Base-by-base conservation (phyloP, 2,329 filamentous ascomycete species). In the Colletotrichum spaethianum region DNA sequence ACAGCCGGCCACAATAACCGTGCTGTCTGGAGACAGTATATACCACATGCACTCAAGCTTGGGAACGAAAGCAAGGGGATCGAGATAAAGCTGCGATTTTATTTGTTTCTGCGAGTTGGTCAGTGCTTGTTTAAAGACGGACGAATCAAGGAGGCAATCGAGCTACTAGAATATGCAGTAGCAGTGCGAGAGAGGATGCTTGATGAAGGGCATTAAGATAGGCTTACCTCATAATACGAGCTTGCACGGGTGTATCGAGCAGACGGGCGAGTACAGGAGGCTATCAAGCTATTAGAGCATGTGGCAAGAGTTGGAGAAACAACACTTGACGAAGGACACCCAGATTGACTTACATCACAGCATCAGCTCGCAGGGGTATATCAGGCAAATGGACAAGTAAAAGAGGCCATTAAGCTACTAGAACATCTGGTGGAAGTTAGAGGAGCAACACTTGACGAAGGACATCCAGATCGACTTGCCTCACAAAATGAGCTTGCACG, bases 131-230 rank as follows among this genome's bases (percentile, higher is more conserved):
- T 28, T 46, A 4, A 0, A 12, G 75, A 78, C 61, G 66, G 75
- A 57, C 78, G 67, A 46, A 62, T 75, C 3, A 60, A 67, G 53
- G 64, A 78, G 14, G 77, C 78, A 4, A 72, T 77, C 12, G 46
- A 70, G 40, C 61, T 79, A 11, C 68, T 78, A 2, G 73, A 77
- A 63, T 70, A 77, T 53, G 74, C 77, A 20, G 76, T 78, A 18
- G 33, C 31, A 9, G 28, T 74, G 7, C 2, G 33, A 50, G 18
- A 4, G 46, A 63, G 72, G 44, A 26, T 55, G 44, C 28, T 75
- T 2, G 48, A 38, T 6, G 64, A 73, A 8, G 56, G 71, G 3
- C 42, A 77, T 52, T 8, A 18, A 28, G 1, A n/a, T 69, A 65
- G 74, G 66, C 28, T 74, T 36, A 5, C 36, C 9, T 69, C 74